These are phyloP conservation scores for Didymella glomerata DNA, from an alignment of 2,329 filamentous ascomycete species.

Conservation along the genomic window DNA sequence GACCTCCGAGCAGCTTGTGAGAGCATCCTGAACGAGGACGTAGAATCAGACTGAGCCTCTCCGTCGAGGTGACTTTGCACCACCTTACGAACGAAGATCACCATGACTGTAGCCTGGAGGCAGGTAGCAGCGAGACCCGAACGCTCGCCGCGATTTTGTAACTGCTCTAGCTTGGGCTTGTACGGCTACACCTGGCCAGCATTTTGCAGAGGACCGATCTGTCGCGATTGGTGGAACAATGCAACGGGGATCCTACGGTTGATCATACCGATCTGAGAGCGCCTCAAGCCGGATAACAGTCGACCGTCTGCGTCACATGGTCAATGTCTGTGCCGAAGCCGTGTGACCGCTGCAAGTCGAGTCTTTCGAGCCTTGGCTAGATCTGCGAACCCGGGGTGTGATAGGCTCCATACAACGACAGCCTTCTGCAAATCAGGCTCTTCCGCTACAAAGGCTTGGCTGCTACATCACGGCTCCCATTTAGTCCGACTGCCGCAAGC, in stretches of 20 bases:
- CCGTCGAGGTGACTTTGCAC: neutral
- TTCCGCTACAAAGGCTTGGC: conserved; percentile 8
- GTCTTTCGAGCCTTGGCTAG: conserved; percentile 3
- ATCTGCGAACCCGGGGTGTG: neutral
- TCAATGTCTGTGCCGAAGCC: neutral
- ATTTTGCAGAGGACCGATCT: conserved; percentile 1
- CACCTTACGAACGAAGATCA: neutral
- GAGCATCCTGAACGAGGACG: conserved; percentile 40
- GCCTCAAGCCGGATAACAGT: conserved; percentile 12
- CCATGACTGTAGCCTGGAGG: neutral
- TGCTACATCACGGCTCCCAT: conserved; percentile 1
- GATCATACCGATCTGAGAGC: neutral
- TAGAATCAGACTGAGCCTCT: conserved; percentile 34
- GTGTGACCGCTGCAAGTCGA: neutral
- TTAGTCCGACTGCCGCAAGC: conserved; percentile 13
- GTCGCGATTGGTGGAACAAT: conserved; percentile 20
- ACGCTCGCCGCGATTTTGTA: neutral
- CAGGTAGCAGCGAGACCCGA: neutral
- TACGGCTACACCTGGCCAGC: neutral
- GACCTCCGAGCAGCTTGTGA: conserved; percentile 52
- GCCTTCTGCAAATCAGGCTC: conserved; percentile 1
- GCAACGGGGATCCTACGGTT: conserved; percentile 3
- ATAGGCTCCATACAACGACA: conserved; percentile 8
- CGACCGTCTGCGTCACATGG: neutral
- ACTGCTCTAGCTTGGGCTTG: neutral